Evolutionary conservation across 23 red algal species (phyloP).

Genomic region (Gracilaria vermiculophylla): DNA sequence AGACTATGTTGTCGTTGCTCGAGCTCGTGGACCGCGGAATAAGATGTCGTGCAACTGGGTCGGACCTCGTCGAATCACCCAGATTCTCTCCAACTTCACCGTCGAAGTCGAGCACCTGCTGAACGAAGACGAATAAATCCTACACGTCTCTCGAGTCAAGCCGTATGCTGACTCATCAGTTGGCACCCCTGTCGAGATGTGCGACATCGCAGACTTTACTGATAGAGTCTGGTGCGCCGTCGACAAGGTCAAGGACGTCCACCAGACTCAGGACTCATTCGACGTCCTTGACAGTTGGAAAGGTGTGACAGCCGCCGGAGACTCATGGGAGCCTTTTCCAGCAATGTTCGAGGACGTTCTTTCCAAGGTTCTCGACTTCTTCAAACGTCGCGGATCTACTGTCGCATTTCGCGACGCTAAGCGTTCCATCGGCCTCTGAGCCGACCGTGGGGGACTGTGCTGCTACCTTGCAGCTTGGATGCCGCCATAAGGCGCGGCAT

Average conservation of each 20-base stretch:
- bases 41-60: slow-evolving; percentile 2
- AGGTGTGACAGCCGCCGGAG: neutral
- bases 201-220: neutral
- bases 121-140: neutral
- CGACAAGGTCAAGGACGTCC: neutral
- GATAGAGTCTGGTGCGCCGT: neutral
- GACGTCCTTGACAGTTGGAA: neutral
- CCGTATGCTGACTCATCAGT: neutral
- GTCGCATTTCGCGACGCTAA: too few species aligned
- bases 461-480: too few species aligned
- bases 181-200: neutral
- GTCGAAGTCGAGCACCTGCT: slow-evolving; percentile 35
- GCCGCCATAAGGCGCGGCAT: too few species aligned
- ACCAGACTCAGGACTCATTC: neutral
- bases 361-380: neutral
- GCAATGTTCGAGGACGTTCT: slow-evolving; percentile 5
- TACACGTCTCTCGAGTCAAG: slow-evolving; percentile 1
- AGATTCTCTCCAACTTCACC: slow-evolving; percentile 5
- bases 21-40: neutral
- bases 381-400: neutral
- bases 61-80: neutral
- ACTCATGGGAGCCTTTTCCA: neutral
- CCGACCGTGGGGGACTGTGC: too few species aligned
- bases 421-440: too few species aligned
- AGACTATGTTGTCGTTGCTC: neutral